A percentile compares a stretch with the other conserved stretches of the same genome.
phyloP scores from a whole-genome alignment of 352 stramenopile genomes.

The Pythium folliculosum region DNA sequence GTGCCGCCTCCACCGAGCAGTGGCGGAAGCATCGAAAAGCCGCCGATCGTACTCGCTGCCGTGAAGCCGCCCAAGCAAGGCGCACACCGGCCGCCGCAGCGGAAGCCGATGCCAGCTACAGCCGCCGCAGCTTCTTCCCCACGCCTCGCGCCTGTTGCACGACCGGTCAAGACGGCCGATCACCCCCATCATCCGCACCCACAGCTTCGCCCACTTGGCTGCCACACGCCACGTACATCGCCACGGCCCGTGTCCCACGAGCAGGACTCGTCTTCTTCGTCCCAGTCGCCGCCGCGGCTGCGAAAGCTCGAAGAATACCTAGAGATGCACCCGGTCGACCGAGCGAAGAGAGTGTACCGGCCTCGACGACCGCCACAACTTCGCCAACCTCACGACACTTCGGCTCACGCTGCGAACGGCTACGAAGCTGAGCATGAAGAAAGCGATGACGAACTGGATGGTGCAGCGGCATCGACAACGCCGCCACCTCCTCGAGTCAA shows the following conservation, averaged over 20 bases:
- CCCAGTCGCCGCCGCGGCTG: conserved; percentile 15
- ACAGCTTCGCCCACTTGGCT: not conserved
- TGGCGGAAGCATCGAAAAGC: not conserved
- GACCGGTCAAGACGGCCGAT: conserved; percentile 8
- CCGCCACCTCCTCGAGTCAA: not conserved
- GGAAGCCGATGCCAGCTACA: not conserved
- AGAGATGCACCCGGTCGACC: conserved; percentile 15
- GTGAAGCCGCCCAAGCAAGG: conserved; percentile 5
- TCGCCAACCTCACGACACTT: not conserved
- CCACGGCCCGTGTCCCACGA: not conserved
- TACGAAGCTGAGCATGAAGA: conserved; percentile 20
- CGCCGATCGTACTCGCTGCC: not conserved
- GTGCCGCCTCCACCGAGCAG: not conserved
- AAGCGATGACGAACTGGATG: not conserved
- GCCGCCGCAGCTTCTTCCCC: not conserved
- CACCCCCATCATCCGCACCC: not conserved
- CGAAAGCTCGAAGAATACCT: conserved; percentile 25
- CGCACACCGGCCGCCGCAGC: not conserved
- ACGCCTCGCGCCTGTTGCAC: not conserved
- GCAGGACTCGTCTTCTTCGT: not conserved
- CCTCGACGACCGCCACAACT: conserved; percentile 3
- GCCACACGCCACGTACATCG: not conserved
- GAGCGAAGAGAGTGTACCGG: conserved; percentile 14
- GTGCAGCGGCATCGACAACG: not conserved
- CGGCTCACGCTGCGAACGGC: conserved; percentile 2